Percentiles rank a stretch among this genome's conserved stretches.
phyloP scores from a whole-genome alignment of 1,139 yeast species.

The Candida smagusa region DNA sequence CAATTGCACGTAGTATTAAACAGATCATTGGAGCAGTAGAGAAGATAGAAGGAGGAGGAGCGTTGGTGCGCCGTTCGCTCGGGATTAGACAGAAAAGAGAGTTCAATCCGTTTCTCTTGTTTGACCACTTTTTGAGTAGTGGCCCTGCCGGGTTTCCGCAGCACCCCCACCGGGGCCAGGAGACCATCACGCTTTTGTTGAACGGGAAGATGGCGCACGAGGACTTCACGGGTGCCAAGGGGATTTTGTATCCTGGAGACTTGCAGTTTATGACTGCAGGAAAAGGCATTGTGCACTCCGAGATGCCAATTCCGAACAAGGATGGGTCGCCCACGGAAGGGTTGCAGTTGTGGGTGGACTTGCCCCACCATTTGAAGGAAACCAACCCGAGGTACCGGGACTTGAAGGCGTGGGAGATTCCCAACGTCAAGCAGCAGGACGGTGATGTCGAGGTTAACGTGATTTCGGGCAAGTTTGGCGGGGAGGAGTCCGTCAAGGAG shows the following conservation, averaged over 20 bases:
- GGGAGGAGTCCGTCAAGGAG: constrained; percentile 68
- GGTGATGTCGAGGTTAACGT: constrained; percentile 69
- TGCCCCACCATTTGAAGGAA: constrained; percentile 68
- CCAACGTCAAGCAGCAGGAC: constrained; percentile 57
- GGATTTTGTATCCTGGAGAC: constrained; percentile 79
- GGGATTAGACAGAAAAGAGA: constrained; percentile 67
- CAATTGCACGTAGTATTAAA: constrained; percentile 47
- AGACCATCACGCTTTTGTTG: constrained; percentile 73
- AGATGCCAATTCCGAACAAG: constrained; percentile 69
- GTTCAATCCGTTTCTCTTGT: constrained; percentile 76
- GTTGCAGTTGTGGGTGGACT: constrained; percentile 89
- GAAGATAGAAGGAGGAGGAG: constrained; percentile 87
- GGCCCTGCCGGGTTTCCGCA: constrained; percentile 71
- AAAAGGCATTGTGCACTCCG: constrained; percentile 80
- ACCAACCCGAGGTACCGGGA: constrained; percentile 80
- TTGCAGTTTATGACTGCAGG: constrained; percentile 97
- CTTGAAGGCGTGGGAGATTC: constrained; percentile 68
- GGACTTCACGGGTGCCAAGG: constrained; percentile 84
- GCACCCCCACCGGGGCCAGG: constrained; percentile 92
- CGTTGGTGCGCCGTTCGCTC: constrained; percentile 76
- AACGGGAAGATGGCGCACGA: constrained; percentile 85
- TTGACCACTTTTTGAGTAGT: constrained; percentile 65
- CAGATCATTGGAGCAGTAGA: constrained; percentile 64
- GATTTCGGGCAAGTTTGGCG: constrained; percentile 75
- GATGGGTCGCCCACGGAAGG: constrained; percentile 64